Conservation (phyloP, 1,139 yeast genomes). For the Debaryomyces coudertii region DNA sequence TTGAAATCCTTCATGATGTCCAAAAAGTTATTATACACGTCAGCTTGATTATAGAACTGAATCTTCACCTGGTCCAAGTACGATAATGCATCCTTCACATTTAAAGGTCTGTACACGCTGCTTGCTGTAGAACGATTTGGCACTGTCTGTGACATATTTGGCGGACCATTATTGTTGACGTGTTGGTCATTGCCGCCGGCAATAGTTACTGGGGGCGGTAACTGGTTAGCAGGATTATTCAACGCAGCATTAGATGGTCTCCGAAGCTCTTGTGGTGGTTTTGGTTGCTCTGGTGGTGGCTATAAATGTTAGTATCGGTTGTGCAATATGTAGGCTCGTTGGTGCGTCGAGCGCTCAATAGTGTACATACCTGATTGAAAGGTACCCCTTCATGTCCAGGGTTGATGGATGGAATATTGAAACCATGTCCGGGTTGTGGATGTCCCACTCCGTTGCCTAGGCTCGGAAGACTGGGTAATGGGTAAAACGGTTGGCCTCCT, state of each 20-base stretch:
- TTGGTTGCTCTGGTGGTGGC: conserved; percentile 25
- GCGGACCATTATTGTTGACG: conserved; percentile 17
- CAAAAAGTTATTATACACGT: conserved; percentile 91
- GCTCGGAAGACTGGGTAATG: conserved; percentile 56
- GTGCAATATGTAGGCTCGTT: conserved; percentile 6
- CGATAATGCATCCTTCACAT: conserved; percentile 93
- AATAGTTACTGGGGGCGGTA: conserved; percentile 30
- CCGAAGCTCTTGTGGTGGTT: conserved; percentile 30
- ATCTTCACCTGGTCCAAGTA: conserved; percentile 94
- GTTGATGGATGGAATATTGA: conserved; percentile 51
- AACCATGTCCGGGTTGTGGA: conserved; percentile 44
- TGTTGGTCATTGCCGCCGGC: conserved; percentile 15
- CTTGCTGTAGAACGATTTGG: conserved; percentile 50
- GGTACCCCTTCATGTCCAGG: conserved; percentile 31
- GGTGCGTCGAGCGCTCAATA: conserved; percentile 3
- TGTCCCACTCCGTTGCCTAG: conserved; percentile 48
- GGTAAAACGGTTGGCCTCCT: conserved; percentile 54
- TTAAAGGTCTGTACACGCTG: conserved; percentile 77
- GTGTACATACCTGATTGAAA: conserved; percentile 31
- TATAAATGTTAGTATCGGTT: conserved; percentile 13
- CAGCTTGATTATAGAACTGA: conserved; percentile 90
- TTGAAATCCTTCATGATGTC: conserved; percentile 99
- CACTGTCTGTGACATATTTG: conserved; percentile 35
- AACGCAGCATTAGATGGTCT: conserved; percentile 29
- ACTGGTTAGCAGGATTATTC: conserved; percentile 23